Conservation (phyloP, 768 basidiomycete species). For the Mycena vitilis region DNA sequence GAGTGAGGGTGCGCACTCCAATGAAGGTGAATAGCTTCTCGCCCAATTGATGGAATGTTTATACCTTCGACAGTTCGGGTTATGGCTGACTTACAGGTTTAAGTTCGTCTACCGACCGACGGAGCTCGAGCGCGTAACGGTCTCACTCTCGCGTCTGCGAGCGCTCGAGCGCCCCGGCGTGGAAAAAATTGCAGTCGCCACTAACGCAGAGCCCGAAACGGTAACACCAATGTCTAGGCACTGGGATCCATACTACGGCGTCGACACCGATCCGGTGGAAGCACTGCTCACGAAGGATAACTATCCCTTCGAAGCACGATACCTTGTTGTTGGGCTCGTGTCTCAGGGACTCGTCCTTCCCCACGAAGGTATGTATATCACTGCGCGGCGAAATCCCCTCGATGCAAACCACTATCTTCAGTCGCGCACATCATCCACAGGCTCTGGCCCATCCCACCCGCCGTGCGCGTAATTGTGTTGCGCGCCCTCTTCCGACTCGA, state of each 20-base stretch:
- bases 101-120: slow-evolving; percentile 6
- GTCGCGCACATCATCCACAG: slow-evolving; percentile 29
- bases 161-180: slow-evolving; percentile 25
- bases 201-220: not conserved
- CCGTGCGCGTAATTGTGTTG: slow-evolving; percentile 20
- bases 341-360: slow-evolving; percentile 32
- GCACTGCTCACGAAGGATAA: not conserved
- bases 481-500: slow-evolving; percentile 34
- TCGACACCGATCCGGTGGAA: slow-evolving; percentile 1
- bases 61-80: slow-evolving; percentile 21
- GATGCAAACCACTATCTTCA: not conserved
- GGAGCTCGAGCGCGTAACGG: slow-evolving; percentile 21
- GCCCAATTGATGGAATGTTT: too few species aligned
- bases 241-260: not conserved
- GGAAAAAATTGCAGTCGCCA: slow-evolving; percentile 21
- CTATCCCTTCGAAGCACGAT: slow-evolving; percentile 30
- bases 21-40: slow-evolving; percentile 30
- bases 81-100: slow-evolving; percentile 36
- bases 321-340: slow-evolving; percentile 33
- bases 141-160: slow-evolving; percentile 30
- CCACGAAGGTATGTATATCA: too few species aligned
- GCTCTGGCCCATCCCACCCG: slow-evolving; percentile 13
- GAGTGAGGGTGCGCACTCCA: slow-evolving; percentile 10
- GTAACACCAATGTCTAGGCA: not conserved
- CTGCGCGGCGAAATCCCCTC: too few species aligned